These are phyloP conservation scores for Nowakowskiella sp. DNA, from an alignment of 192 early-diverging fungal species.

Conservation along the genomic window DNA sequence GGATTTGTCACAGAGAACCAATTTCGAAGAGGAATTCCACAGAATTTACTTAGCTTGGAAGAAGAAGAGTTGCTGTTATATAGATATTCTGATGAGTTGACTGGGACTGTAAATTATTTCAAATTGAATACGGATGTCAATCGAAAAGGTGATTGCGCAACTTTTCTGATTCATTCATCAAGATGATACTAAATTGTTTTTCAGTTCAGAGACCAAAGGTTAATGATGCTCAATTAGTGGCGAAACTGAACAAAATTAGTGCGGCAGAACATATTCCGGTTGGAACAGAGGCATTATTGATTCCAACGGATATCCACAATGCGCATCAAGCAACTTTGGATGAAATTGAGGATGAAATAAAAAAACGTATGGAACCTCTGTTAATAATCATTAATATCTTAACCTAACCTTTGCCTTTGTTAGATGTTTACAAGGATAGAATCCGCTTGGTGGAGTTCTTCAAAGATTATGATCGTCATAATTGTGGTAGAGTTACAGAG, in stretches of 20 bases:
- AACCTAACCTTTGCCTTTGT: background rate
- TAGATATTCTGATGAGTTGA: slow-evolving; percentile 31
- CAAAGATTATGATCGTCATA: slow-evolving; percentile 49
- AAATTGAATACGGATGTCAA: slow-evolving; percentile 53
- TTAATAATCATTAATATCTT: slow-evolving; percentile 6
- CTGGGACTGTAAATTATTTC: slow-evolving; percentile 49
- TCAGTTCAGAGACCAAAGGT: slow-evolving; percentile 1
- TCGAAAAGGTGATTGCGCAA: slow-evolving; percentile 28
- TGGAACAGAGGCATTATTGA: slow-evolving; percentile 46
- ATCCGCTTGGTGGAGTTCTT: slow-evolving; percentile 48
- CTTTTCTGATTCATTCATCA: background rate
- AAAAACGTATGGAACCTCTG: slow-evolving; percentile 28
- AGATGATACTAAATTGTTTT: slow-evolving; percentile 1
- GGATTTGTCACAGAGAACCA: slow-evolving; percentile 48
- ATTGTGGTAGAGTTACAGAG: slow-evolving; percentile 37
- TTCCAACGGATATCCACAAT: slow-evolving; percentile 11
- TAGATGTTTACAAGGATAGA: slow-evolving; percentile 47
- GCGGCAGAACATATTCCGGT: slow-evolving; percentile 32
- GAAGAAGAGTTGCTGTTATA: slow-evolving; percentile 41
- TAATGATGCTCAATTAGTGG: background rate
- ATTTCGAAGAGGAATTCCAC: slow-evolving; percentile 45
- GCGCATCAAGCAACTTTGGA: slow-evolving; percentile 9
- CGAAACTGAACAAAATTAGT: slow-evolving; percentile 18
- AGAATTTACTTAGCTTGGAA: slow-evolving; percentile 31
- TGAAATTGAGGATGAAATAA: slow-evolving; percentile 37